Evolutionary conservation across 2,329 filamentous ascomycete genomes (phyloP).

Genomic region (Aspergillus ochraceoroseus): DNA sequence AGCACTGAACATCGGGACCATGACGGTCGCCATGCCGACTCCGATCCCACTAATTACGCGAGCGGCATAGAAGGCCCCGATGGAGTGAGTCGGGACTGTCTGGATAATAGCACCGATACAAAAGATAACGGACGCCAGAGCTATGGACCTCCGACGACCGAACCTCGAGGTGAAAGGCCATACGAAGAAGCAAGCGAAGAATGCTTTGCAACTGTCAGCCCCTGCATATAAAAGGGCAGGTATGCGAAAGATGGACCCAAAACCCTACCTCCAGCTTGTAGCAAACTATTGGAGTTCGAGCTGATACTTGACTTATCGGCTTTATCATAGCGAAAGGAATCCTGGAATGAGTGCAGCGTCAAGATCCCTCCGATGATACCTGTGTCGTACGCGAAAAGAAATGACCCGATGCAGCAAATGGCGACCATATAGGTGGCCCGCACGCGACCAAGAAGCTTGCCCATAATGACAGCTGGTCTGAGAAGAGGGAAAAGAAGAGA

Average conservation of each 20-base stretch:
- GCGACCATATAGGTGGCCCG: constrained; percentile 9
- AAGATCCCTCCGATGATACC: constrained; percentile 44
- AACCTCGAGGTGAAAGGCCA: constrained; percentile 45
- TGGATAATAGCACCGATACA: constrained; percentile 43
- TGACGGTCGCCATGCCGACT: constrained; percentile 43
- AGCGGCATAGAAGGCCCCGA: constrained; percentile 46
- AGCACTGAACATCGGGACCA: constrained; percentile 41
- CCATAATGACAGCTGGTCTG: constrained; percentile 3
- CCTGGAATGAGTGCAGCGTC: constrained; percentile 41
- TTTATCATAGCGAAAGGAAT: constrained; percentile 41
- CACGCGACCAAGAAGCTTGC: constrained; percentile 8
- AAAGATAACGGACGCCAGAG: constrained; percentile 42
- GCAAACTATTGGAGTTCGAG: constrained; percentile 47
- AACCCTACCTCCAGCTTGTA: constrained; percentile 45
- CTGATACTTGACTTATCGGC: constrained; percentile 39
- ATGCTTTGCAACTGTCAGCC: no score
- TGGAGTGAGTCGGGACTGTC: constrained; percentile 45
- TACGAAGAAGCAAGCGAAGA: constrained; percentile 49
- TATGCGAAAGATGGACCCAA: no score
- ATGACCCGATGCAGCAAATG: constrained; percentile 16
- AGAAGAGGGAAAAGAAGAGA: not conserved
- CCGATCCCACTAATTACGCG: constrained; percentile 47
- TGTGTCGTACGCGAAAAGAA: constrained; percentile 34
- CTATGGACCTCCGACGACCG: constrained; percentile 46
- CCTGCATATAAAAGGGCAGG: no score